Conservation (phyloP, 257 asterid species). For the Nicotiana undulata region DNA sequence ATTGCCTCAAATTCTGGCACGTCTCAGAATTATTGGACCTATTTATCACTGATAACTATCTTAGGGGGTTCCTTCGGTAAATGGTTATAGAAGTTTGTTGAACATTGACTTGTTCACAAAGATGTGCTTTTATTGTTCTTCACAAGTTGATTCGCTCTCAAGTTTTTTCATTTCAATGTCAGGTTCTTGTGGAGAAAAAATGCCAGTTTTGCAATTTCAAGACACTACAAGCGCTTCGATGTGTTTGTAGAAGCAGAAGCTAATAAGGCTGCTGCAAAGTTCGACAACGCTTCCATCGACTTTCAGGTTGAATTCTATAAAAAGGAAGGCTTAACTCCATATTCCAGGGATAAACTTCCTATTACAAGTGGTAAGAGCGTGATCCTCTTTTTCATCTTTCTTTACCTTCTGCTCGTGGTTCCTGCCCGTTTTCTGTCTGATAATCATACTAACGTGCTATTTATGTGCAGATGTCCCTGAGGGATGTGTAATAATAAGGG, state of each 20-base stretch:
- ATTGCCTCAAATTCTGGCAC: background rate
- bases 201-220: slow-evolving; percentile 90
- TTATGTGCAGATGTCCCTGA: slow-evolving; percentile 77
- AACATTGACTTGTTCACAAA: background rate
- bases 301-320: slow-evolving; percentile 84
- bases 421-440: background rate
- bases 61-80: background rate
- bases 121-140: background rate
- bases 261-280: slow-evolving; percentile 85
- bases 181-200: slow-evolving; percentile 95
- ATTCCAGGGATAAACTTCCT: slow-evolving; percentile 63
- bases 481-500: slow-evolving; percentile 88
- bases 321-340: slow-evolving; percentile 78
- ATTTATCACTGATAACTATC: background rate
- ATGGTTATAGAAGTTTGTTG: background rate
- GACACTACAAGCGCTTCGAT: slow-evolving; percentile 85
- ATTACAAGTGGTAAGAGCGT: slow-evolving; percentile 64
- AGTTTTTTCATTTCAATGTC: slow-evolving; percentile 1
- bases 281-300: slow-evolving; percentile 75
- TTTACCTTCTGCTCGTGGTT: background rate
- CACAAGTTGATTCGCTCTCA: background rate
- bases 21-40: background rate
- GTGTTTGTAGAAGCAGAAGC: slow-evolving; percentile 95
- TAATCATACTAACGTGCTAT: background rate
- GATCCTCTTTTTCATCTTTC: background rate